Base-by-base conservation (phyloP, 805 yeast genomes). In the Zygotorulaspora chibaensis region DNA sequence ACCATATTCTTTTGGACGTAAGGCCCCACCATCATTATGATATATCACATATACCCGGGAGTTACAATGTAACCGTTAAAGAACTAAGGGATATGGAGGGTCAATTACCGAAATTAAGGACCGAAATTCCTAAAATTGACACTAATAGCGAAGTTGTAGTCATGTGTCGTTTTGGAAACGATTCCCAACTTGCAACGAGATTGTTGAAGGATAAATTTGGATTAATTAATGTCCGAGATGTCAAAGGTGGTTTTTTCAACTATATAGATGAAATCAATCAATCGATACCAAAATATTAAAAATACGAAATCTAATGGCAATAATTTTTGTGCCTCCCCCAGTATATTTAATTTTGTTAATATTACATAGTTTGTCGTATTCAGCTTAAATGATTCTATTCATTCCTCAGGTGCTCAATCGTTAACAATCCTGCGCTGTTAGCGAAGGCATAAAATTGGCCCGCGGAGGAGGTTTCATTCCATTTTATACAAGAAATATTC, bases 111-210 rank as follows among this genome's bases (percentile, higher is more conserved):
- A 45, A 53, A 36, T 42, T 65, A 35, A 47, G 52, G 41, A 37
- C 54, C 2, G 23, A 45, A 6, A 57, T 70, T n/a, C 68, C 68
- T 1, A 35, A 44, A 2, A 35, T 63, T 2, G 41, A 36, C 3
- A 15, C 53, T 13, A 50, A 53, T 4, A 58, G 62, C 28, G 68
- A 67, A 3, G 62, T 85, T 0, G 75, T 73, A 45, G 84, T 88
- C 0, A 71, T 91, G 15, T 93, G 99, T 65, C 73, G 97, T 27
- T 81, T 74, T 59, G 99, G 99, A 8, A 89, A 87, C 62, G 98
- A 93, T 61, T 90, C 98, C 0, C 89, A 86, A 57, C 63, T 80
- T 13, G 95, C 96, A 0, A 81, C 85, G 1, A 65, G 72, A 45
- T 66, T 72, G 36, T 63, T 90, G 38, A 70, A 74, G 40, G 77